Evolutionary conservation across 108 stramenopile species (phyloP).

Genomic region (Cyclotella sp.): DNA sequence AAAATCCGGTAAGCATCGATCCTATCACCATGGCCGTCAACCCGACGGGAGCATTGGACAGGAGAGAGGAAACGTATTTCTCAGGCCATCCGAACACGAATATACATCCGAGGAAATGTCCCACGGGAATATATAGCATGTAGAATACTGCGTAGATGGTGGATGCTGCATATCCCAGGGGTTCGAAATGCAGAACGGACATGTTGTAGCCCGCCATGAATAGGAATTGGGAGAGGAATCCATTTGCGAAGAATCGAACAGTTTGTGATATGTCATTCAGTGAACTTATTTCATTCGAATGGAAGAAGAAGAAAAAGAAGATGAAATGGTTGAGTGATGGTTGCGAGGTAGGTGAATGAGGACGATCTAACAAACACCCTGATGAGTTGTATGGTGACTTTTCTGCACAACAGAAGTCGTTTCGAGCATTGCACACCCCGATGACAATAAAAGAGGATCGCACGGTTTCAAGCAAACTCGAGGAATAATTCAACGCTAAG

Average conservation of each 20-base stretch:
- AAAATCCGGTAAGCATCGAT: slow-evolving; percentile 70
- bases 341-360: too few species aligned
- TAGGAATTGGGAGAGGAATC: slow-evolving; percentile 68
- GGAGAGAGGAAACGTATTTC: slow-evolving; percentile 68
- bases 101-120: slow-evolving; percentile 68
- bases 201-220: slow-evolving; percentile 85
- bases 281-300: slow-evolving; percentile 26
- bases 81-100: slow-evolving; percentile 91
- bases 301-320: not conserved
- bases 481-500: too few species aligned
- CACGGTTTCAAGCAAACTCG: too few species aligned
- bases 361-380: too few species aligned
- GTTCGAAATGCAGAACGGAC: slow-evolving; percentile 61
- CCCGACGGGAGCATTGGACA: slow-evolving; percentile 85
- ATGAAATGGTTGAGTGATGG: not conserved
- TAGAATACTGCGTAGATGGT: slow-evolving; percentile 83
- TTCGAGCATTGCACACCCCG: too few species aligned
- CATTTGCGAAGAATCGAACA: slow-evolving; percentile 80
- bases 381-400: too few species aligned
- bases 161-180: slow-evolving; percentile 58
- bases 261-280: slow-evolving; percentile 72
- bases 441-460: too few species aligned
- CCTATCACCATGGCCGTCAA: slow-evolving; percentile 83
- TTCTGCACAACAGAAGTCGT: too few species aligned
- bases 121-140: slow-evolving; percentile 77